Conservation (phyloP, 768 basidiomycete species). For the Phaffia tasmanica region DNA sequence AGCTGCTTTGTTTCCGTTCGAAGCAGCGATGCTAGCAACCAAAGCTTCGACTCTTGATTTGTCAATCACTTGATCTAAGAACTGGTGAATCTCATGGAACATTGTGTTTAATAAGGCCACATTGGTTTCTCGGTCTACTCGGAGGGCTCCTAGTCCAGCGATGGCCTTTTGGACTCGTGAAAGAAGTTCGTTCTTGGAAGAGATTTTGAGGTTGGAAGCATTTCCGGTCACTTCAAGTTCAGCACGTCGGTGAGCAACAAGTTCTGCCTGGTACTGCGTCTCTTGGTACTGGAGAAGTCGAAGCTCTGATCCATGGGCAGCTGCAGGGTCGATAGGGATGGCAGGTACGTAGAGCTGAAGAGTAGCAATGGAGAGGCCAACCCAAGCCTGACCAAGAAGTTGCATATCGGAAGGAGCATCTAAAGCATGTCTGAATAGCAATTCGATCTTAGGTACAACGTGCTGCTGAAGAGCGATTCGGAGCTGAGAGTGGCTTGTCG, state of each 20-base stretch:
- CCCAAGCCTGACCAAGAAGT: conserved; percentile 47
- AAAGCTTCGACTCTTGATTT: conserved; percentile 48
- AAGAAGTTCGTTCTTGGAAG: conserved; percentile 1
- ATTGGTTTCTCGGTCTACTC: conserved; percentile 23
- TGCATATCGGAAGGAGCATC: conserved; percentile 32
- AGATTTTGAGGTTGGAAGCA: conserved; percentile 38
- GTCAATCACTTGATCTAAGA: conserved; percentile 51
- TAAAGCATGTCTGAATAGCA: conserved; percentile 20
- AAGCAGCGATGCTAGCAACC: conserved; percentile 29
- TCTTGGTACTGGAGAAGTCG: conserved; percentile 44
- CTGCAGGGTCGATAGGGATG: conserved; percentile 74
- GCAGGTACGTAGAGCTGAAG: conserved; percentile 69
- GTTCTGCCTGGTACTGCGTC: conserved; percentile 43
- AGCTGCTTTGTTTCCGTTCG: conserved; percentile 27
- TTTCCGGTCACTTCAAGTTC: conserved; percentile 54
- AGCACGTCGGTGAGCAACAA: conserved; percentile 47
- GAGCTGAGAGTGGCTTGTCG: conserved; percentile 18
- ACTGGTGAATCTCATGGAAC: conserved; percentile 52
- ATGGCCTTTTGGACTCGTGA: conserved; percentile 11
- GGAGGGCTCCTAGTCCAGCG: conserved; percentile 17
- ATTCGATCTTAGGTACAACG: conserved; percentile 3
- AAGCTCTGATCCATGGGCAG: conserved; percentile 46
- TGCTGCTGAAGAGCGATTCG: conserved; percentile 8
- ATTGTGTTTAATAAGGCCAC: conserved; percentile 36
- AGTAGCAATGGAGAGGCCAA: conserved; percentile 51